Conservation (phyloP, 768 basidiomycete species). For the Naematelia aurantialba region DNA sequence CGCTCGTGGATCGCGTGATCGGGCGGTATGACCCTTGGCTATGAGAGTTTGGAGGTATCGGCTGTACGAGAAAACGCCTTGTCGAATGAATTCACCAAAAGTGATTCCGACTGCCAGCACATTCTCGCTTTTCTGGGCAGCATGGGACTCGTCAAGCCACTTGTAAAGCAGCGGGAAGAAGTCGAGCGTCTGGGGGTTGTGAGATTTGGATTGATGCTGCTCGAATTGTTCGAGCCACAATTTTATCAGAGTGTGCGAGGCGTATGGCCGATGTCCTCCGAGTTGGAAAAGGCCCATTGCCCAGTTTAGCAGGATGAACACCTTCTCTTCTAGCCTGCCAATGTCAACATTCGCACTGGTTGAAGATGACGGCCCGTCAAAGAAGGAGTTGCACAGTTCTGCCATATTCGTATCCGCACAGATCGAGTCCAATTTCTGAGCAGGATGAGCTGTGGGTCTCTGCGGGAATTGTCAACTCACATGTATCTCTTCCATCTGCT, state of each 20-base stretch:
- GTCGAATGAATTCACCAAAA: conserved; percentile 41
- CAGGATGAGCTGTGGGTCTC: not conserved
- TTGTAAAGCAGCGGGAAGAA: conserved; percentile 37
- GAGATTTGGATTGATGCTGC: conserved; percentile 15
- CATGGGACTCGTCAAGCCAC: conserved; percentile 39
- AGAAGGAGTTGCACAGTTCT: conserved; percentile 36
- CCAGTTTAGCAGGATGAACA: conserved; percentile 41
- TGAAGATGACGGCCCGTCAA: conserved; percentile 34
- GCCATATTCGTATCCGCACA: conserved; percentile 38
- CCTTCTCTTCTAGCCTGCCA: conserved; percentile 32
- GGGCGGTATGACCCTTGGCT: conserved; percentile 33
- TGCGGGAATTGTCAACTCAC: conserved; percentile 16
- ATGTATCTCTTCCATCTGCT: conserved; percentile 42
- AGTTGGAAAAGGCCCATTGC: conserved; percentile 41
- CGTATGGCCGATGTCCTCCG: conserved; percentile 42
- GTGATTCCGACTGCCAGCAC: conserved; percentile 40
- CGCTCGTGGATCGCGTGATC: conserved; percentile 7
- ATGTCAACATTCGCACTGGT: conserved; percentile 20
- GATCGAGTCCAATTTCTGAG: conserved; percentile 43
- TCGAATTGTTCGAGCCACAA: conserved; percentile 34
- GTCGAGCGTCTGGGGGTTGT: conserved; percentile 15
- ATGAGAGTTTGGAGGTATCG: conserved; percentile 43
- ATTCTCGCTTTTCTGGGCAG: conserved; percentile 32
- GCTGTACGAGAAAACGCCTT: conserved; percentile 41
- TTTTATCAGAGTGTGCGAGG: conserved; percentile 35